Evolutionary conservation across 73 alveolate genomes (phyloP).

Genomic region (Paramecium primaurelia): DNA sequence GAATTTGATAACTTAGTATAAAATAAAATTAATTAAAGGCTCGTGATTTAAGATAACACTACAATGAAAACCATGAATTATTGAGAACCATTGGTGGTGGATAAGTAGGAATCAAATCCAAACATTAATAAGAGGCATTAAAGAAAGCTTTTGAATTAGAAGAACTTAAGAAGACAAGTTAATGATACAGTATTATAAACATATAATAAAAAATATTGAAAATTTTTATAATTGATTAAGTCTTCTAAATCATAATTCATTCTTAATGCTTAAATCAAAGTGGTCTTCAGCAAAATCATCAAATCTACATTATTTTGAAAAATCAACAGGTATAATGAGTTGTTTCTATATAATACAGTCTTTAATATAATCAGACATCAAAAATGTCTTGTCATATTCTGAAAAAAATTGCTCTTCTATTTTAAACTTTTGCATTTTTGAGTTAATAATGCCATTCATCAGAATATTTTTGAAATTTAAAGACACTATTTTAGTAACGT

Average conservation of each 20-base stretch:
- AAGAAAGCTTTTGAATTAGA: constrained; percentile 68
- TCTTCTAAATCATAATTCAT: neutral
- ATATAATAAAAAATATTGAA: neutral
- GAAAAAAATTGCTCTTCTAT: neutral
- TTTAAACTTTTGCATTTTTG: neutral
- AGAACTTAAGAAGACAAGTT: constrained; percentile 81
- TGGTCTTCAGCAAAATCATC: constrained; percentile 6
- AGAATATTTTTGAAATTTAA: neutral
- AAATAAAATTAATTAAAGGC: neutral
- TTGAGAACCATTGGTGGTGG: constrained; percentile 70
- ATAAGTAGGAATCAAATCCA: constrained; percentile 63
- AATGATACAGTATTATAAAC: neutral
- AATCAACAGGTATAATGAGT: neutral
- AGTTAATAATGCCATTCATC: neutral
- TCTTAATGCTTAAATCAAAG: neutral
- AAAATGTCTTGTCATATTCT: neutral
- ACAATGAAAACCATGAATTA: constrained; percentile 71
- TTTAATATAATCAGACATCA: neutral
- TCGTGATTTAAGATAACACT: constrained; percentile 48
- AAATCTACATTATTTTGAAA: neutral
- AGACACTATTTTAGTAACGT: neutral
- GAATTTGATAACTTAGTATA: constrained; percentile 69
- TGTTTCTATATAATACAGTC: neutral
- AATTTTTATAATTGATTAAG: neutral
- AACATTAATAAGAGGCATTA: constrained; percentile 65